Percentiles rank a stretch among this genome's conserved stretches.
Conservation (phyloP, 192 early-diverging fungal species). For the Dispira simplex region DNA sequence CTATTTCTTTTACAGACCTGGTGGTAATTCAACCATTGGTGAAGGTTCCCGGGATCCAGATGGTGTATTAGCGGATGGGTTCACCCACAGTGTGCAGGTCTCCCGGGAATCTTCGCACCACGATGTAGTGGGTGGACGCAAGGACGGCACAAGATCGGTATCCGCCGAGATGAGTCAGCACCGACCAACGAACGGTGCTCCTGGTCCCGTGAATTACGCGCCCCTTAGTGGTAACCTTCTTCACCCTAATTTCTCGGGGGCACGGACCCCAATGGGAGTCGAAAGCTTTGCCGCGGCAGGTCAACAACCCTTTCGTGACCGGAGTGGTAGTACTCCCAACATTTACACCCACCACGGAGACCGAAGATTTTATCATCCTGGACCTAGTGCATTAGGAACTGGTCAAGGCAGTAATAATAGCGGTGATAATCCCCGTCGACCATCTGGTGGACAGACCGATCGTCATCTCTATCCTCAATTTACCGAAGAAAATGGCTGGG, state of each 20-base stretch:
- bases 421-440: too few species aligned
- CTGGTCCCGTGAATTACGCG: too few species aligned
- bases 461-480: too few species aligned
- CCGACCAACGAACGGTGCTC: too few species aligned
- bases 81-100: neutral
- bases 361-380: neutral
- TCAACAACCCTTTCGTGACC: constrained; percentile 9
- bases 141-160: too few species aligned
- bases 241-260: too few species aligned
- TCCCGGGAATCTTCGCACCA: neutral
- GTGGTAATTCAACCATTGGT: neutral
- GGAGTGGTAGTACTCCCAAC: constrained; percentile 10
- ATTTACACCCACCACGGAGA: neutral
- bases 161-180: too few species aligned
- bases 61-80: neutral
- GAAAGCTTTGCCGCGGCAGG: neutral
- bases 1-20: constrained; percentile 8
- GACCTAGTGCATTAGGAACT: neutral
- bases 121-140: neutral
- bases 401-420: too few species aligned
- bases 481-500: too few species aligned
- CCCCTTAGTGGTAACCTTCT: too few species aligned
- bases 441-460: too few species aligned
- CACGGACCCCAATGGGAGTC: too few species aligned
- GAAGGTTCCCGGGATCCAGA: neutral